These are phyloP conservation scores for Dothideomycetidae sp. DNA, from an alignment of 2,329 filamentous ascomycete species.

Conservation along the genomic window DNA sequence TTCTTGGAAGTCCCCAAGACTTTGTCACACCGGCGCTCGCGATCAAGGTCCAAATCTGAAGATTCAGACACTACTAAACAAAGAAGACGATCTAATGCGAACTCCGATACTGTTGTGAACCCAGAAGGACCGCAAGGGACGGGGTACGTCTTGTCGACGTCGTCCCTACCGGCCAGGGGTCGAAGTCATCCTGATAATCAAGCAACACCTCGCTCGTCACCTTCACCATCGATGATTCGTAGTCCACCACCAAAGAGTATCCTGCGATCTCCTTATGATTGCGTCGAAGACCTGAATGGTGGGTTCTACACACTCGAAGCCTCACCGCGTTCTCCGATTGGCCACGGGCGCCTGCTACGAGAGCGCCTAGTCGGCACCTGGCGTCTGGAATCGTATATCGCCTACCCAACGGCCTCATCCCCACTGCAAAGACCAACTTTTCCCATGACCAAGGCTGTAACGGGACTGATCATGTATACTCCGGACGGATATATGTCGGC, in stretches of 20 bases:
- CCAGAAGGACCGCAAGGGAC: conserved; percentile 1
- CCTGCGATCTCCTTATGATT: conserved; percentile 13
- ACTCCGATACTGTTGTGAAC: conserved; percentile 2
- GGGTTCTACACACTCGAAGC: conserved; percentile 21
- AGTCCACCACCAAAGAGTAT: conserved; percentile 6
- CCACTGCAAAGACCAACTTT: conserved; percentile 18
- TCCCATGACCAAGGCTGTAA: conserved; percentile 20
- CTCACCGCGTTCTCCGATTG: conserved; percentile 15
- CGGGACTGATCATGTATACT: conserved; percentile 22
- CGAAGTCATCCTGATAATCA: conserved; percentile 2
- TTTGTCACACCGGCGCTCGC: conserved; percentile 20
- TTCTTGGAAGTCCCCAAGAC: conserved; percentile 26
- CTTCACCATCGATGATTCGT: conserved; percentile 7
- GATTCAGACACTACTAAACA: conserved; percentile 4
- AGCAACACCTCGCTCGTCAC: conserved; percentile 10
- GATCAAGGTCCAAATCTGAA: conserved; percentile 21
- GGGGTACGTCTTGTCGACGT: background rate
- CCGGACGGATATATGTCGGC: conserved; percentile 23
- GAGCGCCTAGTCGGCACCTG: conserved; percentile 24
- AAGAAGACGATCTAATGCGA: too few species aligned
- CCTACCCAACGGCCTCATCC: conserved; percentile 24
- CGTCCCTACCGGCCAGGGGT: conserved; percentile 7
- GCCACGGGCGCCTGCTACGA: conserved; percentile 19
- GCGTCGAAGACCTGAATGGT: conserved; percentile 22
- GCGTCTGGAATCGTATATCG: conserved; percentile 26